These are phyloP conservation scores for Albifimbria verrucaria DNA, from an alignment of 2,329 filamentous ascomycete genomes.

Conservation along the genomic window DNA sequence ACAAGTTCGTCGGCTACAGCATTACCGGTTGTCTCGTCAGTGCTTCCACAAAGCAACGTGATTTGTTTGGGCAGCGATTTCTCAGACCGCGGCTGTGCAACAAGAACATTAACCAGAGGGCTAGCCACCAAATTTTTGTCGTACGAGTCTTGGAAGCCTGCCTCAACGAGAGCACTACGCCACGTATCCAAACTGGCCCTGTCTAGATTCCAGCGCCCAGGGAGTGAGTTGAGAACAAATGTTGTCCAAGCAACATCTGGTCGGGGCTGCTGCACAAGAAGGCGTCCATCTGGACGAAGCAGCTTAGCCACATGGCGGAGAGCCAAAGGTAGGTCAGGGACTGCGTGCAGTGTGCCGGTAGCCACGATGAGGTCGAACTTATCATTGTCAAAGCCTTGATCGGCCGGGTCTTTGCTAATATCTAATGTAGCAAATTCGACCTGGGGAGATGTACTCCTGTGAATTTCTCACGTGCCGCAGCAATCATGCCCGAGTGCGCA, in stretches of 20 bases:
- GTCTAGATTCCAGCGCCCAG: constrained; percentile 33
- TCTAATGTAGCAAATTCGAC: constrained; percentile 25
- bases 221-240: constrained; percentile 24
- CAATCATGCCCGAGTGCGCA: constrained; percentile 25
- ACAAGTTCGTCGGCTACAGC: no score
- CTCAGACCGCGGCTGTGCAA: no score
- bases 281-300: constrained; percentile 9
- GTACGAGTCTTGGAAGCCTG: constrained; percentile 18
- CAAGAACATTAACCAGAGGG: no score
- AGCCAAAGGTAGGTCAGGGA: constrained; percentile 15
- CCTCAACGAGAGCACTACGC: constrained; percentile 20
- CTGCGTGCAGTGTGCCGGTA: constrained; percentile 26
- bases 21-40: no score
- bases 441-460: constrained; percentile 10
- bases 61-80: no score
- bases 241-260: constrained; percentile 20
- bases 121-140: constrained; percentile 11
- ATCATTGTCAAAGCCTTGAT: constrained; percentile 22
- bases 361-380: constrained; percentile 27
- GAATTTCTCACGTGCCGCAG: constrained; percentile 16
- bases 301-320: constrained; percentile 18
- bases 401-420: constrained; percentile 21
- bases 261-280: constrained; percentile 4
- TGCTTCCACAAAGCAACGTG: no score
- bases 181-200: constrained; percentile 18